These are phyloP conservation scores for Xerocomellus chrysenteron DNA, from an alignment of 768 basidiomycete genomes.

Conservation along the genomic window DNA sequence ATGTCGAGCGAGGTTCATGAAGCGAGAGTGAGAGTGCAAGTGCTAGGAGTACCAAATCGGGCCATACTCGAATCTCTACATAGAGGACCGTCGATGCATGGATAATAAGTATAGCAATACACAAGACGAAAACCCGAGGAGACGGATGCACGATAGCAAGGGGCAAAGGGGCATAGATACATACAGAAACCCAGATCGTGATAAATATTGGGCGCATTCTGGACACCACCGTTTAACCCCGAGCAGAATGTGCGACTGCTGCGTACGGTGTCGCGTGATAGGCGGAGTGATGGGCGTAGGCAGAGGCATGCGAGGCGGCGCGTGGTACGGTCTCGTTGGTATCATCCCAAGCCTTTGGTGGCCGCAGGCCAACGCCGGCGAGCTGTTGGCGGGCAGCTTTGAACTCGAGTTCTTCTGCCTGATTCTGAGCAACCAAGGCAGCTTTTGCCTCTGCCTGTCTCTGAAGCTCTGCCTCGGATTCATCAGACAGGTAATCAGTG, in stretches of 20 bases:
- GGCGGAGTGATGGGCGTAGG: slow-evolving; percentile 26
- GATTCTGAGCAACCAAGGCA: slow-evolving; percentile 73
- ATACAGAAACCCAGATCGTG: slow-evolving; percentile 13
- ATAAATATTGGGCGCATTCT: slow-evolving; percentile 22
- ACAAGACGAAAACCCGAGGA: slow-evolving; percentile 21
- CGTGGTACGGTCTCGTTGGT: slow-evolving; percentile 40
- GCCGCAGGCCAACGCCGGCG: slow-evolving; percentile 68
- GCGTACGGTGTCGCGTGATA: slow-evolving; percentile 30
- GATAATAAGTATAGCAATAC: slow-evolving; percentile 20
- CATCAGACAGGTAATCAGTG: slow-evolving; percentile 89
- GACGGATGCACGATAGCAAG: slow-evolving; percentile 18
- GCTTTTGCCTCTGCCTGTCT: slow-evolving; percentile 82
- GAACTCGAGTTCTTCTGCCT: slow-evolving; percentile 79
- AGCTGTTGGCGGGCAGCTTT: slow-evolving; percentile 78
- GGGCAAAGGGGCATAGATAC: slow-evolving; percentile 25
- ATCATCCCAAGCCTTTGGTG: slow-evolving; percentile 74
- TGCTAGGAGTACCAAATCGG: slow-evolving; percentile 15
- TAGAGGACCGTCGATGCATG: neutral
- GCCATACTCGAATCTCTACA: slow-evolving; percentile 8
- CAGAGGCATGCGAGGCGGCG: slow-evolving; percentile 19
- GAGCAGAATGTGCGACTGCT: slow-evolving; percentile 31
- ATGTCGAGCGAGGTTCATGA: slow-evolving; percentile 87
- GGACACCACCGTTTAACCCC: slow-evolving; percentile 18
- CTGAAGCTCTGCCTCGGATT: slow-evolving; percentile 88
- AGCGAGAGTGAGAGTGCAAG: slow-evolving; percentile 18